phyloP scores from a whole-genome alignment of 495 filamentous ascomycete genomes.

The Stereocaulon alpinum region DNA sequence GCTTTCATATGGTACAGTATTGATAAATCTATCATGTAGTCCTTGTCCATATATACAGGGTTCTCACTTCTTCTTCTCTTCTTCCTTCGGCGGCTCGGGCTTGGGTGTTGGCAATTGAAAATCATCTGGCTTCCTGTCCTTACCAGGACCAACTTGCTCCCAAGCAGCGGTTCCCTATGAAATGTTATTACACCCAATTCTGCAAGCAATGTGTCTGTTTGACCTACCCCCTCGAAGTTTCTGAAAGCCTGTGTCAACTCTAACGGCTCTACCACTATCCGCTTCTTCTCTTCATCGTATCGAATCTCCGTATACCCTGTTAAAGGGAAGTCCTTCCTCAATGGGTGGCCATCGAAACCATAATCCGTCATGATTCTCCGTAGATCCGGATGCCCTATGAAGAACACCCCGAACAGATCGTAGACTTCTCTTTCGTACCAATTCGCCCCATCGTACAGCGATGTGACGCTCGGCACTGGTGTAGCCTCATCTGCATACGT shows the following conservation, averaged over 20 bases:
- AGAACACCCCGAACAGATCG: slow-evolving; percentile 97
- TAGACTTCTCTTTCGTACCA: slow-evolving; percentile 99
- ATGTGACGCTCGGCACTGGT: slow-evolving; percentile 81
- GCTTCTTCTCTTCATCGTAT: slow-evolving; percentile 99
- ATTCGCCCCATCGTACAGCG: slow-evolving; percentile 86
- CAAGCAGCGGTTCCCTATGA: slow-evolving; percentile 2
- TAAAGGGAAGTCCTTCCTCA: slow-evolving; percentile 96
- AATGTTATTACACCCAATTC: background rate
- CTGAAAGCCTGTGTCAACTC: slow-evolving; percentile 98
- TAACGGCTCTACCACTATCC: slow-evolving; percentile 93
- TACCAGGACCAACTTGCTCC: slow-evolving; percentile 79
- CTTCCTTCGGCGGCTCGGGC: slow-evolving; percentile 71
- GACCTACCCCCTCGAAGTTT: slow-evolving; percentile 78
- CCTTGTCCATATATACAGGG: background rate
- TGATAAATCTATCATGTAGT: too few relatives aligned
- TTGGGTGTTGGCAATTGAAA: slow-evolving; percentile 95
- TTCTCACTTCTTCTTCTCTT: slow-evolving; percentile 80
- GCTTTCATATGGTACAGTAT: too few relatives aligned
- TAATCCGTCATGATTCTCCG: slow-evolving; percentile 99
- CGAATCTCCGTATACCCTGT: slow-evolving; percentile 98
- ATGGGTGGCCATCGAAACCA: slow-evolving; percentile 94
- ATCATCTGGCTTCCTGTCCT: slow-evolving; percentile 69
- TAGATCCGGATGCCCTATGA: slow-evolving; percentile 88
- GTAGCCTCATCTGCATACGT: slow-evolving; percentile 95
- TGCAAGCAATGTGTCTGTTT: background rate